Conservation (phyloP, 495 filamentous ascomycete genomes). For the Tuber aestivum region DNA sequence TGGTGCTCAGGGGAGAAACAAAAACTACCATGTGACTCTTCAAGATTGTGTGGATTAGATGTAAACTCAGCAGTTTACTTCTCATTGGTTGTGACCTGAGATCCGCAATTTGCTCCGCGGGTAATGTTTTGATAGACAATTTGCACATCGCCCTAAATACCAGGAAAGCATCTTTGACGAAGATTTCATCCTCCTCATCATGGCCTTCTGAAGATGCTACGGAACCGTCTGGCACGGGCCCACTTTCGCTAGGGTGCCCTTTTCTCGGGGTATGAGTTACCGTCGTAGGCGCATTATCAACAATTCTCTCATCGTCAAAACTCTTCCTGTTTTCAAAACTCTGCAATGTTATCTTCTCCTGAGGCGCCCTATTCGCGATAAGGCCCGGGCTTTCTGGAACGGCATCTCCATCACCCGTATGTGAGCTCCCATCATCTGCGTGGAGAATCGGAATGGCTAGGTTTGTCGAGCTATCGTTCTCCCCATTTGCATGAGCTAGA, state of each 20-base stretch:
- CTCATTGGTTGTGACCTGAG: slow-evolving; percentile 91
- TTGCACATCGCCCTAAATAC: slow-evolving; percentile 98
- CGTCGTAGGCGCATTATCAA: slow-evolving; percentile 85
- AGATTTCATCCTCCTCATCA: slow-evolving; percentile 93
- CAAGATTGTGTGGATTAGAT: slow-evolving; percentile 86
- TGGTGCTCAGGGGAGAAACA: slow-evolving; percentile 79
- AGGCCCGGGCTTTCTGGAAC: slow-evolving; percentile 42
- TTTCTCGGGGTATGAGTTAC: slow-evolving; percentile 64
- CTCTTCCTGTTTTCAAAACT: slow-evolving; percentile 90
- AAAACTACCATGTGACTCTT: slow-evolving; percentile 86
- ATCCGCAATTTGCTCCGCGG: slow-evolving; percentile 86
- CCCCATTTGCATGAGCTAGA: slow-evolving; percentile 12
- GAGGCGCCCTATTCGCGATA: slow-evolving; percentile 38
- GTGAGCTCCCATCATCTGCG: slow-evolving; percentile 40
- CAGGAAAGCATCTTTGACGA: slow-evolving; percentile 90
- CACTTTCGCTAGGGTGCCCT: slow-evolving; percentile 50
- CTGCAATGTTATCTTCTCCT: slow-evolving; percentile 83
- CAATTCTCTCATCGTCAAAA: slow-evolving; percentile 85
- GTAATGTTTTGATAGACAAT: slow-evolving; percentile 81
- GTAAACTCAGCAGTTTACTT: slow-evolving; percentile 89
- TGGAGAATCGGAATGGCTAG: slow-evolving; percentile 21
- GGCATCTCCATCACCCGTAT: slow-evolving; percentile 23
- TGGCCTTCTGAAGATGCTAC: slow-evolving; percentile 56
- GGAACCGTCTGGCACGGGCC: slow-evolving; percentile 49
- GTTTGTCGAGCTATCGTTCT: slow-evolving; percentile 24